These are phyloP conservation scores for Amoebophrya sp. DNA, from an alignment of 169 alveolate genomes.

Conservation along the genomic window DNA sequence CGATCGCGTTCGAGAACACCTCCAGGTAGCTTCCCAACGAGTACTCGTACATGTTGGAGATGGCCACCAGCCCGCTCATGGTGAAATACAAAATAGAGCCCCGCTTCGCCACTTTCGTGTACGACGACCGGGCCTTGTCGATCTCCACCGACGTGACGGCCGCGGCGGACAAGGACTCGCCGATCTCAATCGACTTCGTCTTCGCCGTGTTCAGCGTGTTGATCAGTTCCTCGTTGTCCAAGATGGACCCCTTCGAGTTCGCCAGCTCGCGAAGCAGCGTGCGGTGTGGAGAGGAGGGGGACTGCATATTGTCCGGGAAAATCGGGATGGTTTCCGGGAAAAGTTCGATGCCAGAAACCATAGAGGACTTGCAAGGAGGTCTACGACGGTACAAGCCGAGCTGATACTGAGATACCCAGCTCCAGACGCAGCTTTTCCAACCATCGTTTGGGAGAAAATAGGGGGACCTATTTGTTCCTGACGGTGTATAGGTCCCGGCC, in stretches of 20 bases:
- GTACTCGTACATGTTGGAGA: conserved; percentile 82
- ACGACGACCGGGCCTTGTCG: conserved; percentile 55
- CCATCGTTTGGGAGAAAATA: too few species aligned
- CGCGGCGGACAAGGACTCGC: conserved; percentile 66
- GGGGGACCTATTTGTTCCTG: too few species aligned
- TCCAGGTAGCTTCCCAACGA: conserved; percentile 70
- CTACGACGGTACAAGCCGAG: too few species aligned
- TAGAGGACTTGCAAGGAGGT: too few species aligned
- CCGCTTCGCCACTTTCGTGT: conserved; percentile 49
- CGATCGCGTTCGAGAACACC: conserved; percentile 70
- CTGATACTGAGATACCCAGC: too few species aligned
- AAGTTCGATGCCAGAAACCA: too few species aligned
- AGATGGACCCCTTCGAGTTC: conserved; percentile 71
- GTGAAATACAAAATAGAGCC: conserved; percentile 67
- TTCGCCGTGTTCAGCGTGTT: conserved; percentile 72
- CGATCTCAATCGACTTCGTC: conserved; percentile 69
- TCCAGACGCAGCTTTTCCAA: too few species aligned
- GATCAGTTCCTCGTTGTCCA: conserved; percentile 77
- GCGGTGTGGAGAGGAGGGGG: too few species aligned
- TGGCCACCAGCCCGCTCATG: conserved; percentile 72
- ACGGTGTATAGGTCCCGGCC: too few species aligned
- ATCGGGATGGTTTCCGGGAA: too few species aligned
- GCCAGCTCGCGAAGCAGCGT: conserved; percentile 67
- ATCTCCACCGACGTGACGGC: conserved; percentile 70
- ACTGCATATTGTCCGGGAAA: too few species aligned